Evolutionary conservation across 2,329 filamentous ascomycete species (phyloP).

Genomic region (Ambrosiella xylebori): DNA sequence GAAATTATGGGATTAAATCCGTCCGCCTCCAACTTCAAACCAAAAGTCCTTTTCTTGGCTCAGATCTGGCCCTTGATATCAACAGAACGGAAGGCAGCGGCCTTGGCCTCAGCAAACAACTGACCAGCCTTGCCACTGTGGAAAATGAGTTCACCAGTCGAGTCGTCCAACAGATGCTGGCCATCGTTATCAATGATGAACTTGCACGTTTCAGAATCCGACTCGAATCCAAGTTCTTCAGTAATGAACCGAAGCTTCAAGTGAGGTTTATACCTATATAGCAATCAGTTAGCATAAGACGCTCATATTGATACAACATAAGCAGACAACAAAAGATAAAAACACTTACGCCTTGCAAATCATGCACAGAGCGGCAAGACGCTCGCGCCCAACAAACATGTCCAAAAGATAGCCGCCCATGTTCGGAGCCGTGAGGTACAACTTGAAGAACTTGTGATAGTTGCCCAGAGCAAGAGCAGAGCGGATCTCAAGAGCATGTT

Average conservation of each 20-base stretch:
- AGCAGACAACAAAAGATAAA: not conserved
- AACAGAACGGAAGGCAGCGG: conserved; percentile 64
- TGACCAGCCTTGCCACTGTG: conserved; percentile 53
- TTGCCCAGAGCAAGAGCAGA: conserved; percentile 85
- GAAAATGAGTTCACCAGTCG: conserved; percentile 41
- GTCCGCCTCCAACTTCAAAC: not conserved
- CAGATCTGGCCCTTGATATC: conserved; percentile 96
- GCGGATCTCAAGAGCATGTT: conserved; percentile 80
- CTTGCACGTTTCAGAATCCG: conserved; percentile 73
- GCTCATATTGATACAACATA: not conserved
- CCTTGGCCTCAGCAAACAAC: conserved; percentile 58
- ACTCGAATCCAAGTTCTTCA: conserved; percentile 90
- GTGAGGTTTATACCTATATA: conserved; percentile 70
- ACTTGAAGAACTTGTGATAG: conserved; percentile 93
- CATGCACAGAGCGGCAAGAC: conserved; percentile 72
- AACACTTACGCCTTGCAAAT: conserved; percentile 86
- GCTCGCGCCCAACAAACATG: conserved; percentile 93
- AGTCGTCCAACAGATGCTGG: conserved; percentile 55
- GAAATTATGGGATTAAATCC: too few species aligned
- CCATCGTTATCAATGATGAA: conserved; percentile 74
- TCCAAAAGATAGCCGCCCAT: conserved; percentile 99
- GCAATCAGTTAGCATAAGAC: not conserved
- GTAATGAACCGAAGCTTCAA: conserved; percentile 82
- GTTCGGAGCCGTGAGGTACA: conserved; percentile 85
- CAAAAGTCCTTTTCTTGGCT: not conserved